A percentile compares a stretch with the other conserved stretches of the same genome.
Conservation (phyloP, 129 eudicot genomes). For the Cynara cardunculus region DNA sequence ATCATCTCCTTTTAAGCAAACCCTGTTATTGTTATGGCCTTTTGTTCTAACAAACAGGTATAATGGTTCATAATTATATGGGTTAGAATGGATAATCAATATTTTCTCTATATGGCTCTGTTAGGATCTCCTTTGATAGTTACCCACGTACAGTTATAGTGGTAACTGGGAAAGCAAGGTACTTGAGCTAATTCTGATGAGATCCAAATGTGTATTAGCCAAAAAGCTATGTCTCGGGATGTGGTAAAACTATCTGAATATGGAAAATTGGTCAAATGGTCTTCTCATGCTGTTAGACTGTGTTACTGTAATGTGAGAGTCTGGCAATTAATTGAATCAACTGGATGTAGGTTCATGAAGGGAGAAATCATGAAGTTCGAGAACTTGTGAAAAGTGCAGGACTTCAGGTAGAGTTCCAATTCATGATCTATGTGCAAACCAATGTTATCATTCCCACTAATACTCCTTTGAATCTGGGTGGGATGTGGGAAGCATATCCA, state of each 20-base stretch:
- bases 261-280: too few relatives aligned
- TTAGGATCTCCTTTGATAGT: background rate
- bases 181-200: too few relatives aligned
- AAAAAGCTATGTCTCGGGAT: too few relatives aligned
- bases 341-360: slow-evolving; percentile 77
- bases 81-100: background rate
- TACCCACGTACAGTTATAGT: too few relatives aligned
- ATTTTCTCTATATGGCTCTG: background rate
- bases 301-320: too few relatives aligned
- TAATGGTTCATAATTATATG: background rate
- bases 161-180: too few relatives aligned
- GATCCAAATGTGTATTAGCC: too few relatives aligned
- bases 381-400: slow-evolving; percentile 97
- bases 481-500: too few relatives aligned
- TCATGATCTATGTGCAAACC: background rate
- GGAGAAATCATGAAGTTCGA: slow-evolving; percentile 97
- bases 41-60: background rate
- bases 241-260: too few relatives aligned
- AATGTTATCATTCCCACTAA: background rate
- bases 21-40: background rate
- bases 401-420: slow-evolving; percentile 58
- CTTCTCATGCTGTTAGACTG: too few relatives aligned
- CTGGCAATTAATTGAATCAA: background rate
- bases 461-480: background rate
- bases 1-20: background rate